These are phyloP conservation scores for Ambrosia artemisiifolia DNA, from an alignment of 129 eudicot species.

Conservation along the genomic window DNA sequence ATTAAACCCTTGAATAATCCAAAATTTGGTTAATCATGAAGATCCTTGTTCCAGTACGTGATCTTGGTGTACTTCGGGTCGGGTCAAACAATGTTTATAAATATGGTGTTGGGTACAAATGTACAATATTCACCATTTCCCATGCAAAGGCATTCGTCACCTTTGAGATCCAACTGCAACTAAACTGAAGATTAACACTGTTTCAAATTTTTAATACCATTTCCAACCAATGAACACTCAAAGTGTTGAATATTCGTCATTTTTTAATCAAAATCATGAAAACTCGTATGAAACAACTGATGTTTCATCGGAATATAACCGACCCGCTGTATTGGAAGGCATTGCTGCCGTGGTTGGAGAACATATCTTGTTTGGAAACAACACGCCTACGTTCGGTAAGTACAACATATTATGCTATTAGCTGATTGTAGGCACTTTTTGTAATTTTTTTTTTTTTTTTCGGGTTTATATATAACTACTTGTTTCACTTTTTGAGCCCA, in stretches of 20 bases:
- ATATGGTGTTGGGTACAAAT: not conserved
- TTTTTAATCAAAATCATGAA: not conserved
- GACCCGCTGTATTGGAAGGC: slow-evolving; percentile 69
- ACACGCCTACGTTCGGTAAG: not conserved
- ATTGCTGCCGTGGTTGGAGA: slow-evolving; percentile 87
- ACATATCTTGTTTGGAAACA: slow-evolving; percentile 32
- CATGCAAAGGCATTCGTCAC: slow-evolving; percentile 19
- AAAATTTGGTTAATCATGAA: not conserved
- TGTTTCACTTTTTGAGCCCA: no score
- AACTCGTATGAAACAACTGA: slow-evolving; percentile 4
- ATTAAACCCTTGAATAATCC: no score
- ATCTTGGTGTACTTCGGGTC: not conserved
- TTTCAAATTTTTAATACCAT: not conserved
- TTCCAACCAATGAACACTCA: slow-evolving; percentile 1
- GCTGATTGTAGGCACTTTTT: no score
- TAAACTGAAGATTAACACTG: slow-evolving; percentile 1
- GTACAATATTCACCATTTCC: not conserved
- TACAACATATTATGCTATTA: not conserved
- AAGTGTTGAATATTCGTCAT: not conserved
- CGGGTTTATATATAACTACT: no score
- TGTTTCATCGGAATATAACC: slow-evolving; percentile 10
- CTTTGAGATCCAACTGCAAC: slow-evolving; percentile 8
- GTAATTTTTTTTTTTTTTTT: no score
- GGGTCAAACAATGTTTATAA: slow-evolving; percentile 11
- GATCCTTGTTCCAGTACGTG: not conserved